These are phyloP conservation scores for Hippophae tibetana DNA, from an alignment of 306 rosid species.

Conservation along the genomic window DNA sequence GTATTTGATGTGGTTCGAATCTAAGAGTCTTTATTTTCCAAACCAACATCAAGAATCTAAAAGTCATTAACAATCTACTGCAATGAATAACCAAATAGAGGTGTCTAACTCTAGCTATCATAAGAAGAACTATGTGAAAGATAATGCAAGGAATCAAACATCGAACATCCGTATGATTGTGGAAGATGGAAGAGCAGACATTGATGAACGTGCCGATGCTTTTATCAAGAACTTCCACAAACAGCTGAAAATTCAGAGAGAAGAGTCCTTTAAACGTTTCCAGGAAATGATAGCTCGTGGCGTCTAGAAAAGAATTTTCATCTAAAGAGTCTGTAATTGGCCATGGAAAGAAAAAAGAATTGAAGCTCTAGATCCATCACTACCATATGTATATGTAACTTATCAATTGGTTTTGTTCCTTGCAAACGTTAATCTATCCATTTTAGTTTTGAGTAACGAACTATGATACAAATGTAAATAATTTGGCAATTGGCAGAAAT, in stretches of 20 bases:
- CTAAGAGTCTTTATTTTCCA: too few species aligned
- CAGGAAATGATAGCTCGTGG: constrained; percentile 31
- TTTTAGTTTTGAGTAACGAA: neutral
- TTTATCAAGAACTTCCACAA: constrained; percentile 52
- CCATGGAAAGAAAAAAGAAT: too few species aligned
- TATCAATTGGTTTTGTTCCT: too few species aligned
- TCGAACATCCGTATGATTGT: constrained; percentile 1
- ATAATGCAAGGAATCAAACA: constrained; percentile 12
- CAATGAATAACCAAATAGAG: too few species aligned
- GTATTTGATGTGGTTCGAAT: too few species aligned
- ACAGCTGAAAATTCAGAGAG: constrained; percentile 44
- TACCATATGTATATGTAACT: too few species aligned
- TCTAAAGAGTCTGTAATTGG: too few species aligned
- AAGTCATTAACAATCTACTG: too few species aligned
- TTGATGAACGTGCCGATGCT: constrained; percentile 43
- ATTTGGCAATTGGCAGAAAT: neutral
- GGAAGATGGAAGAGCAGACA: constrained; percentile 27
- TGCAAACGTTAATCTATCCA: too few species aligned
- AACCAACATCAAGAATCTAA: too few species aligned
- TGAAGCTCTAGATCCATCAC: too few species aligned
- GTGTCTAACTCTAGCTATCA: too few species aligned
- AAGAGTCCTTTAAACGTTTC: constrained; percentile 35
- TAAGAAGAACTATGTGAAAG: constrained; percentile 13
- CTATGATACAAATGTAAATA: neutral
- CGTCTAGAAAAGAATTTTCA: constrained; percentile 6